Evolutionary conservation across 495 filamentous ascomycete species (phyloP).

Genomic region (Melanomma pulvis-pyrius): DNA sequence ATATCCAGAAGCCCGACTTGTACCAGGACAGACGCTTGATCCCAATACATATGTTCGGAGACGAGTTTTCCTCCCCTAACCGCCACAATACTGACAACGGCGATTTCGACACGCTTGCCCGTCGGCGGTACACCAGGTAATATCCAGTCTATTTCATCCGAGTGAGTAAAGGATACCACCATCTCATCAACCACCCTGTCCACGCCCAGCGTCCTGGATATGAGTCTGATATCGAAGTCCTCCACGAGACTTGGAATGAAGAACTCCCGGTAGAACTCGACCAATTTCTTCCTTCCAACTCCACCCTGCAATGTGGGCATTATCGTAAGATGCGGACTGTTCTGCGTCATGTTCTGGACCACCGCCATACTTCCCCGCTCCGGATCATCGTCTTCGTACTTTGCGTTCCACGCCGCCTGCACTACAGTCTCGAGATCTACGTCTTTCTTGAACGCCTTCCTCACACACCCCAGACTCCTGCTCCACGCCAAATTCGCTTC

Average conservation of each 20-base stretch:
- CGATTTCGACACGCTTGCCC: slow-evolving; percentile 42
- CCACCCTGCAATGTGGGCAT: slow-evolving; percentile 44
- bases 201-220: slow-evolving; percentile 43
- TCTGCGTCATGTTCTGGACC: slow-evolving; percentile 41
- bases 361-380: slow-evolving; percentile 37
- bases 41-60: slow-evolving; percentile 49
- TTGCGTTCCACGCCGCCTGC: slow-evolving; percentile 21
- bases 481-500: slow-evolving; percentile 58
- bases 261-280: slow-evolving; percentile 45
- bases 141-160: slow-evolving; percentile 45
- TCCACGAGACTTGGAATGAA: slow-evolving; percentile 45
- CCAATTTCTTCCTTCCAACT: slow-evolving; percentile 40
- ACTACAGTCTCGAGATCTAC: slow-evolving; percentile 26
- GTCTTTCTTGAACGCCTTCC: slow-evolving; percentile 43
- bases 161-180: slow-evolving; percentile 46
- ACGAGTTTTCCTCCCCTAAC: slow-evolving; percentile 44
- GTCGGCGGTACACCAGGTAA: slow-evolving; percentile 46
- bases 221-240: slow-evolving; percentile 38
- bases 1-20: slow-evolving; percentile 47
- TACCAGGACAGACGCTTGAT: slow-evolving; percentile 45
- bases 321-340: slow-evolving; percentile 45
- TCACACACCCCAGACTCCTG: slow-evolving; percentile 51
- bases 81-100: slow-evolving; percentile 43
- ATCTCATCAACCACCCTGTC: slow-evolving; percentile 48
- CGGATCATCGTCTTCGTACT: slow-evolving; percentile 25